phyloP scores from a whole-genome alignment of 805 yeast genomes.

The Grigorovia humatica region DNA sequence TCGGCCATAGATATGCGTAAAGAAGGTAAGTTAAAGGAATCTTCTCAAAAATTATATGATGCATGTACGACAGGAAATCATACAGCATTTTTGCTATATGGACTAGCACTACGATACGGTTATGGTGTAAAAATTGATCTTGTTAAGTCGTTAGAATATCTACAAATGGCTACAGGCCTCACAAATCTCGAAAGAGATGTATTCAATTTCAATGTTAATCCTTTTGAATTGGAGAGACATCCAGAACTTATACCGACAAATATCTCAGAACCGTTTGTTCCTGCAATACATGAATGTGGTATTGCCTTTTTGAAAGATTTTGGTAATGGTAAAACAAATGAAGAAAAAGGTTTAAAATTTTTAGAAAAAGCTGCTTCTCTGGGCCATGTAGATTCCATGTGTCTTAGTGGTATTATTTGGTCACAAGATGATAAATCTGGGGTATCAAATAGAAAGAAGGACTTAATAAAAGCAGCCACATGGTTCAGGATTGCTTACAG shows the following conservation, averaged over 20 bases:
- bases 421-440: slow-evolving; percentile 39
- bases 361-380: slow-evolving; percentile 55
- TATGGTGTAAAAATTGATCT: slow-evolving; percentile 56
- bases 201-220: slow-evolving; percentile 23
- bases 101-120: slow-evolving; percentile 55
- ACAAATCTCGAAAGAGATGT: slow-evolving; percentile 19
- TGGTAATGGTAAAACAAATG: slow-evolving; percentile 41
- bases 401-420: slow-evolving; percentile 62
- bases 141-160: slow-evolving; percentile 46
- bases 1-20: slow-evolving; percentile 41
- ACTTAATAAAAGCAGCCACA: slow-evolving; percentile 51
- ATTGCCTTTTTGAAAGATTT: slow-evolving; percentile 45
- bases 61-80: slow-evolving; percentile 53
- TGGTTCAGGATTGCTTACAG: slow-evolving; percentile 60
- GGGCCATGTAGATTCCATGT: slow-evolving; percentile 61
- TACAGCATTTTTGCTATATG: slow-evolving; percentile 62
- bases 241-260: slow-evolving; percentile 24
- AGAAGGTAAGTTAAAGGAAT: slow-evolving; percentile 53
- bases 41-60: slow-evolving; percentile 54
- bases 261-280: slow-evolving; percentile 36
- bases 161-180: slow-evolving; percentile 42
- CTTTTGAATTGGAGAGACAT: slow-evolving; percentile 24
- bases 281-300: slow-evolving; percentile 54
- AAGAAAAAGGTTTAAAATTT: slow-evolving; percentile 44
- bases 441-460: slow-evolving; percentile 38